A percentile compares a stretch with the other conserved stretches of the same genome.
These are phyloP conservation scores for Brettanomyces nanus DNA, from an alignment of 805 yeast species.

Conservation along the genomic window DNA sequence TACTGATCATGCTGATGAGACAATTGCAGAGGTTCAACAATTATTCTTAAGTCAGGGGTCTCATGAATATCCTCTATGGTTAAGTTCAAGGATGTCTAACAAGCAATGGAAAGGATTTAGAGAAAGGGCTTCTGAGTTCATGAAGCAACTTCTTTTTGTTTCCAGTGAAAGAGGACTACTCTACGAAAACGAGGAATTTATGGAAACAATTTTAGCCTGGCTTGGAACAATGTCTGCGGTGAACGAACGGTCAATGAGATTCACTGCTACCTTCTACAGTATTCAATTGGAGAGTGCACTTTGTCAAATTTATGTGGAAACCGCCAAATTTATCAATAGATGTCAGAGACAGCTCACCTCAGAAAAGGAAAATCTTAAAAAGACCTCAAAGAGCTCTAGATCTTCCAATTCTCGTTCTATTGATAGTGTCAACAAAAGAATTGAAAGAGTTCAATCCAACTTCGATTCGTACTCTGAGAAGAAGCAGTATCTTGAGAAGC, in stretches of 20 bases:
- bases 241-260: slow-evolving; percentile 62
- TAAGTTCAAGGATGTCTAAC: slow-evolving; percentile 8
- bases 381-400: slow-evolving; percentile 20
- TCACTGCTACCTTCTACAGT: slow-evolving; percentile 51
- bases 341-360: slow-evolving; percentile 35
- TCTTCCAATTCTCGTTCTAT: slow-evolving; percentile 24
- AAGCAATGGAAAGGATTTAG: slow-evolving; percentile 39
- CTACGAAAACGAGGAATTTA: slow-evolving; percentile 36
- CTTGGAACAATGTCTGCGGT: slow-evolving; percentile 63
- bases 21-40: slow-evolving; percentile 64
- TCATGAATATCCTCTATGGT: slow-evolving; percentile 60
- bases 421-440: slow-evolving; percentile 31
- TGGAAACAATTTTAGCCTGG: slow-evolving; percentile 65
- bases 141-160: slow-evolving; percentile 39
- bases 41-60: slow-evolving; percentile 49
- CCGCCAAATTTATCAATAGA: slow-evolving; percentile 31
- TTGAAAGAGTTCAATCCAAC: slow-evolving; percentile 37
- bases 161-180: slow-evolving; percentile 58
- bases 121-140: slow-evolving; percentile 46
- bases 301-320: slow-evolving; percentile 38
- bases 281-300: slow-evolving; percentile 54
- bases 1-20: slow-evolving; percentile 51
- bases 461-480: slow-evolving; percentile 37
- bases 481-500: slow-evolving; percentile 44
- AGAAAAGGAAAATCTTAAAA: slow-evolving; percentile 17